Percentiles rank a stretch among this genome's conserved stretches.
Conservation (phyloP, 2,329 filamentous ascomycete genomes). For the Penicillium sp. region DNA sequence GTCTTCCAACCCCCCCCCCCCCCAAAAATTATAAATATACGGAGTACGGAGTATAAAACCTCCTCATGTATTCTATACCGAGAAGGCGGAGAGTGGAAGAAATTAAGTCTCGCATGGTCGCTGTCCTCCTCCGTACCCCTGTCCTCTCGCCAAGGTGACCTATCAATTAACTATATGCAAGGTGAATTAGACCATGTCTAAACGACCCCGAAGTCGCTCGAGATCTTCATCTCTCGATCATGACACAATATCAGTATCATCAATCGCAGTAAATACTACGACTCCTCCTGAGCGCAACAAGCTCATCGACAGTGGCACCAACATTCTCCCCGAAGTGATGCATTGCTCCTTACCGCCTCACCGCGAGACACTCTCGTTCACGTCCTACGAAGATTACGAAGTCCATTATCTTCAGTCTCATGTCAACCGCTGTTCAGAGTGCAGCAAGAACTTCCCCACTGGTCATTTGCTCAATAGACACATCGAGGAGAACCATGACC, state of each 20-base stretch:
- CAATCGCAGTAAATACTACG: constrained; percentile 29
- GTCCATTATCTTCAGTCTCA: constrained; percentile 80
- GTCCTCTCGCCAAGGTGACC: constrained; percentile 22
- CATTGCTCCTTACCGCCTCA: constrained; percentile 81
- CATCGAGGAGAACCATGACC: constrained; percentile 88
- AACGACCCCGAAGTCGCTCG: constrained; percentile 59
- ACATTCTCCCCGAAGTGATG: constrained; percentile 56
- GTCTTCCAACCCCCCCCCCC: too few species aligned
- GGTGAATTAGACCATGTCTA: constrained; percentile 51
- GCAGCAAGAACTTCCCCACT: constrained; percentile 83
- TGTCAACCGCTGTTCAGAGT: constrained; percentile 80
- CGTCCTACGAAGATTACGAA: constrained; percentile 77
- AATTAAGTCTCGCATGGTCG: constrained; percentile 2
- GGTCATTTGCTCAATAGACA: constrained; percentile 77
- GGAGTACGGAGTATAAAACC: neutral
- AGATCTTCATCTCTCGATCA: constrained; percentile 42
- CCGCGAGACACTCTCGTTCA: constrained; percentile 66
- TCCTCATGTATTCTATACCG: neutral
- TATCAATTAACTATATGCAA: constrained; percentile 21
- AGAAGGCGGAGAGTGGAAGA: constrained; percentile 1
- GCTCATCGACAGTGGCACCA: constrained; percentile 59
- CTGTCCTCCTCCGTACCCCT: constrained; percentile 7
- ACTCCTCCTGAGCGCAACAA: constrained; percentile 47
- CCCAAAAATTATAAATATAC: neutral
- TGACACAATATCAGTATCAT: constrained; percentile 24